A percentile compares a stretch with the other conserved stretches of the same genome.
These are phyloP conservation scores for Phytopythium cucurbitacearum DNA, from an alignment of 352 stramenopile species.

Conservation along the genomic window DNA sequence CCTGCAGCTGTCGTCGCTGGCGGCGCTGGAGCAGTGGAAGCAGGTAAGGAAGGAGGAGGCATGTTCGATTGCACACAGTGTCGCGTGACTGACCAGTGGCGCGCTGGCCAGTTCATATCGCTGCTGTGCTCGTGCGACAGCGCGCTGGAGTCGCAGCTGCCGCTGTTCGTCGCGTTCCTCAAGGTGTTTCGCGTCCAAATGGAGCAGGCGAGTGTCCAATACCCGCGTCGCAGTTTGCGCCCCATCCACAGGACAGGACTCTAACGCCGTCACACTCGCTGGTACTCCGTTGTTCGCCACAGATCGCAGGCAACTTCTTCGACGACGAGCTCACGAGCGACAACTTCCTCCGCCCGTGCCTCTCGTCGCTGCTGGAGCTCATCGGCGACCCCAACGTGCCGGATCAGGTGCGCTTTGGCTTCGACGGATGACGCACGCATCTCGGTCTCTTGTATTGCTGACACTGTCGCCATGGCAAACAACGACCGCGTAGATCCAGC, in stretches of 20 bases:
- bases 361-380: constrained; percentile 64
- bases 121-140: constrained; percentile 61
- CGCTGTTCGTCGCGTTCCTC: constrained; percentile 58
- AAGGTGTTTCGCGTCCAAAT: constrained; percentile 52
- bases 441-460: not conserved
- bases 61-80: not conserved
- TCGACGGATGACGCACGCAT: not conserved
- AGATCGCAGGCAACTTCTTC: constrained; percentile 75
- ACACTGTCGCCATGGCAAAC: constrained; percentile 1
- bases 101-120: constrained; percentile 39
- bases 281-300: not conserved
- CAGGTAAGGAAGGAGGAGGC: constrained; percentile 31
- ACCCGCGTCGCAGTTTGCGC: not conserved
- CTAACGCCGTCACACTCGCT: not conserved
- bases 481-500: constrained; percentile 19
- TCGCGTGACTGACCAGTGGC: not conserved
- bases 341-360: constrained; percentile 60
- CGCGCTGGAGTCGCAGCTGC: constrained; percentile 27
- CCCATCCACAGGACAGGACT: not conserved
- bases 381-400: constrained; percentile 37
- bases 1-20: constrained; percentile 90
- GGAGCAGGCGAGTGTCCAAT: constrained; percentile 31
- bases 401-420: constrained; percentile 19
- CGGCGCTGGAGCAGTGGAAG: constrained; percentile 93
- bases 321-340: constrained; percentile 49